phyloP scores from a whole-genome alignment of 2,329 filamentous ascomycete species.

The Teratosphaeria viscida region DNA sequence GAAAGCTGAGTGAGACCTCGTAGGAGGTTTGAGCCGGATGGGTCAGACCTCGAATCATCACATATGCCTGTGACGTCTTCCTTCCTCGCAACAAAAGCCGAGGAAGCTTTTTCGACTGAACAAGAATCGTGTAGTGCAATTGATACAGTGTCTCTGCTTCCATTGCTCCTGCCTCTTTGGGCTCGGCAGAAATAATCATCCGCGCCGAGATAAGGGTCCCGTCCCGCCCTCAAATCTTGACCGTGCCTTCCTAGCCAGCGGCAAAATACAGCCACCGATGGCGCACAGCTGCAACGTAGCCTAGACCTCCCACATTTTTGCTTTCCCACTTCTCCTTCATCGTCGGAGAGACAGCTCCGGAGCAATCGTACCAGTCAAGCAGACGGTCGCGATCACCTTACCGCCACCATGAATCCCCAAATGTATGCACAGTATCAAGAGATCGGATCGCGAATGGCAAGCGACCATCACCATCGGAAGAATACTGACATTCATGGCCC shows the following conservation, averaged over 20 bases:
- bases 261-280: background rate
- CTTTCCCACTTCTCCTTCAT: too few relatives aligned
- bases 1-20: too few relatives aligned
- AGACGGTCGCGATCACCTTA: background rate
- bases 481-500: background rate
- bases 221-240: background rate
- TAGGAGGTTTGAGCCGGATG: too few relatives aligned
- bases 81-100: too few relatives aligned
- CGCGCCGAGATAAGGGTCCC: background rate
- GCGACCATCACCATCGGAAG: background rate
- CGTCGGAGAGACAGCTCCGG: background rate
- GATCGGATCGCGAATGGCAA: background rate
- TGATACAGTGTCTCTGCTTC: too few relatives aligned
- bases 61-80: too few relatives aligned
- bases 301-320: background rate
- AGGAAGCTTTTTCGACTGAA: too few relatives aligned
- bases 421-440: background rate
- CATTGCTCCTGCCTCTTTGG: background rate
- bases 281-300: background rate
- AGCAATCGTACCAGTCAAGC: background rate
- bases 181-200: background rate
- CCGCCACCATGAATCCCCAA: conserved; percentile 1
- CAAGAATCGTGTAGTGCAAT: too few relatives aligned
- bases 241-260: background rate
- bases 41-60: too few relatives aligned